A percentile compares a stretch with the other conserved stretches of the same genome.
These are phyloP conservation scores for Piloderma croceum DNA, from an alignment of 768 basidiomycete genomes.

Conservation along the genomic window DNA sequence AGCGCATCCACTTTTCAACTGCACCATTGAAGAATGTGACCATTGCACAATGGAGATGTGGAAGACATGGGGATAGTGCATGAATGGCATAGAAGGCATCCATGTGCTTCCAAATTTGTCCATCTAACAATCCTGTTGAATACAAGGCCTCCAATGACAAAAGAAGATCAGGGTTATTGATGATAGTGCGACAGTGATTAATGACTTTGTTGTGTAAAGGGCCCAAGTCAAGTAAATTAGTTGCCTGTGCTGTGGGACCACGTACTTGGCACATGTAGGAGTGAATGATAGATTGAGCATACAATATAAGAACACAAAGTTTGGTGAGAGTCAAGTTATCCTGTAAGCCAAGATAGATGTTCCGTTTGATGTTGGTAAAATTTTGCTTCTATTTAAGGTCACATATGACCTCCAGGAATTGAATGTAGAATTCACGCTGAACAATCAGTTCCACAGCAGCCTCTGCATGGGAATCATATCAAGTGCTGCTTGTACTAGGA, in stretches of 20 bases:
- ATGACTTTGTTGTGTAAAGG: constrained; percentile 7
- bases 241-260: constrained; percentile 2
- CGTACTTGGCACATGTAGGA: constrained; percentile 6
- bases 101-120: constrained; percentile 10
- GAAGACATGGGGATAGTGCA: constrained; percentile 15
- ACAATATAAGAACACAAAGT: constrained; percentile 1
- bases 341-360: constrained; percentile 1
- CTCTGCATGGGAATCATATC: constrained; percentile 27
- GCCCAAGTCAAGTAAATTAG: constrained; percentile 8
- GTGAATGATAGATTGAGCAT: constrained; percentile 1
- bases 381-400: constrained; percentile 23
- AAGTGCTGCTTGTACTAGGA: constrained; percentile 33
- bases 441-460: constrained; percentile 23
- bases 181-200: constrained; percentile 6
- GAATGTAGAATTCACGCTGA: constrained; percentile 16
- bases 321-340: constrained; percentile 3
- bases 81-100: not conserved
- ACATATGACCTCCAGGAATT: constrained; percentile 23
- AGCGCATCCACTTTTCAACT: constrained; percentile 20
- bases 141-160: constrained; percentile 9
- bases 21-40: constrained; percentile 25
- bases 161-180: constrained; percentile 4
- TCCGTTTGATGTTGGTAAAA: constrained; percentile 4
- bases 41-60: constrained; percentile 4
- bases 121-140: constrained; percentile 16